Evolutionary conservation across 352 stramenopile genomes (phyloP).

Genomic region (Phytophthora agathidicida): DNA sequence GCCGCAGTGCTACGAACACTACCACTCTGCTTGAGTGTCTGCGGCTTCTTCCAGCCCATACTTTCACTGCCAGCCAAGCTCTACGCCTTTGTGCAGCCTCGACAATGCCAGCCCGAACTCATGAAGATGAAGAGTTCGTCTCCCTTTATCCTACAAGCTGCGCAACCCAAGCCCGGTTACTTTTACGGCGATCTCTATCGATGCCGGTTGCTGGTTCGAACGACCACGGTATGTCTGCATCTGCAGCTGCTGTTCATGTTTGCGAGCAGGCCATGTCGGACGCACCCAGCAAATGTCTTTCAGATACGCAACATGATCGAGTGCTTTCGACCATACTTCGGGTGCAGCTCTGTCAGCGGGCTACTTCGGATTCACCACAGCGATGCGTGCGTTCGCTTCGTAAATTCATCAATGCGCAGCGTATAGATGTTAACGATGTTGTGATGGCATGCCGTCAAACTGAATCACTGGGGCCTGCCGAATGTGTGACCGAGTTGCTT

Average conservation of each 20-base stretch:
- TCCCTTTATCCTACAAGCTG: slow-evolving; percentile 26
- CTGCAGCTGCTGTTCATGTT: slow-evolving; percentile 28
- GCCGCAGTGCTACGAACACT: slow-evolving; percentile 26
- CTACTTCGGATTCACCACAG: slow-evolving; percentile 27
- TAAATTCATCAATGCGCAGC: slow-evolving; percentile 33
- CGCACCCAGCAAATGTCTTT: slow-evolving; percentile 44
- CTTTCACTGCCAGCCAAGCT: slow-evolving; percentile 27
- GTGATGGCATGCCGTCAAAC: slow-evolving; percentile 32
- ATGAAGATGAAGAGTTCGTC: neutral
- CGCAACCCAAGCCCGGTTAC: slow-evolving; percentile 17
- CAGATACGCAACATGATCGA: slow-evolving; percentile 31
- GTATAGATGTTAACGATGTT: slow-evolving; percentile 24
- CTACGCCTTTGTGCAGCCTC: slow-evolving; percentile 36
- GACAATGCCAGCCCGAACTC: slow-evolving; percentile 6
- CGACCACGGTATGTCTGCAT: slow-evolving; percentile 15
- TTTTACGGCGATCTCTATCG: slow-evolving; percentile 20
- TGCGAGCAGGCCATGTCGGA: slow-evolving; percentile 37
- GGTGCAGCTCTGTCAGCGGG: slow-evolving; percentile 33
- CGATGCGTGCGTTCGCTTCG: slow-evolving; percentile 33
- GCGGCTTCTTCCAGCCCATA: slow-evolving; percentile 18
- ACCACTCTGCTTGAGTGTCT: slow-evolving; percentile 37
- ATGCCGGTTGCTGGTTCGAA: slow-evolving; percentile 1
- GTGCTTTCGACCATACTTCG: slow-evolving; percentile 23
- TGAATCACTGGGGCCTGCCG: slow-evolving; percentile 18
- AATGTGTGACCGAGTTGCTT: slow-evolving; percentile 35